Evolutionary conservation across 2,329 filamentous ascomycete genomes (phyloP).

Genomic region (Sporothrix inflata): DNA sequence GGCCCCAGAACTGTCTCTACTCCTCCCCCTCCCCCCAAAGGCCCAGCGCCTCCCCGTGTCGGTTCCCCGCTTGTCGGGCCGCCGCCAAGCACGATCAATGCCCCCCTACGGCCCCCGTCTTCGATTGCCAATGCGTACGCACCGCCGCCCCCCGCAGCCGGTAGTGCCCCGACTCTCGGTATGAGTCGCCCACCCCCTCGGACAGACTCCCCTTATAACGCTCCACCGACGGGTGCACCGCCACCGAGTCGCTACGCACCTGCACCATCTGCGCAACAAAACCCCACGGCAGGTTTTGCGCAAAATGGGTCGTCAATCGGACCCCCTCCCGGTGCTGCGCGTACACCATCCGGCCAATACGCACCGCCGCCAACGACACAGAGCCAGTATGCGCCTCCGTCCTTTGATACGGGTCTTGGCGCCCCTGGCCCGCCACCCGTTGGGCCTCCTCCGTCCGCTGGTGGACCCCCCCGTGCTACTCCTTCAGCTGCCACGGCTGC

Average conservation of each 20-base stretch:
- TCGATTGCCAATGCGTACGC: slow-evolving; percentile 64
- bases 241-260: slow-evolving; percentile 77
- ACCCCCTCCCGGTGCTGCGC: slow-evolving; percentile 50
- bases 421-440: slow-evolving; percentile 45
- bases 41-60: slow-evolving; percentile 68
- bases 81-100: slow-evolving; percentile 52
- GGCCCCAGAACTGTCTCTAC: slow-evolving; percentile 64
- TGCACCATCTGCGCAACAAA: slow-evolving; percentile 58
- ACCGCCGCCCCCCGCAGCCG: slow-evolving; percentile 53
- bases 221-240: slow-evolving; percentile 71
- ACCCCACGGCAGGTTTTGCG: slow-evolving; percentile 39
- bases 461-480: slow-evolving; percentile 45
- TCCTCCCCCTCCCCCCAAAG: slow-evolving; percentile 82
- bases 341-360: slow-evolving; percentile 55
- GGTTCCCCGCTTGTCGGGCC: slow-evolving; percentile 70
- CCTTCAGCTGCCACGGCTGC: slow-evolving; percentile 32
- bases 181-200: slow-evolving; percentile 64
- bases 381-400: slow-evolving; percentile 64
- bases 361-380: slow-evolving; percentile 43
- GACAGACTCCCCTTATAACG: slow-evolving; percentile 83
- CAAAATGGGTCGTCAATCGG: slow-evolving; percentile 13
- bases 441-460: slow-evolving; percentile 33
- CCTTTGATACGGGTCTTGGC: slow-evolving; percentile 50
- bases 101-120: slow-evolving; percentile 59
- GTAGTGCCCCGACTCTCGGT: slow-evolving; percentile 40